Conservation (phyloP, 148 eudicot genomes). For the Camellia lanceoleosa region DNA sequence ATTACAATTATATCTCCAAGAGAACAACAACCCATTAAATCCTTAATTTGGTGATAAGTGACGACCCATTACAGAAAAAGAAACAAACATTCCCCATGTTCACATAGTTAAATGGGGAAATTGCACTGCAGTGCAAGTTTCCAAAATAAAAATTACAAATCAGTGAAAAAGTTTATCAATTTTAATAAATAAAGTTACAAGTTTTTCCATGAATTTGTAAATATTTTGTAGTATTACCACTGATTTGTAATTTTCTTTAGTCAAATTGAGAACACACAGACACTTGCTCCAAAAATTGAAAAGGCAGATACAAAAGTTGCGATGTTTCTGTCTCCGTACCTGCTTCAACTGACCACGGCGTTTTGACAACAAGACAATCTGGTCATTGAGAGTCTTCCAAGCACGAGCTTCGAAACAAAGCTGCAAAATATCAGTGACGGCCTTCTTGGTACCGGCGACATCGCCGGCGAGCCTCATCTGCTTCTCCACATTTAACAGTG, state of each 20-base stretch:
- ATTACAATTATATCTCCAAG: neutral
- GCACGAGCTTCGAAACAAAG: conserved; percentile 75
- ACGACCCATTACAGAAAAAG: too few relatives aligned
- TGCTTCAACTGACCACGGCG: conserved; percentile 94
- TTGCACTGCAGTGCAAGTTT: too few relatives aligned
- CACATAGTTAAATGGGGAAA: too few relatives aligned
- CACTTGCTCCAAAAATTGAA: neutral
- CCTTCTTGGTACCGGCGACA: conserved; percentile 65
- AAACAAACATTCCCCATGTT: too few relatives aligned
- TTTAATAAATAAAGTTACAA: too few relatives aligned
- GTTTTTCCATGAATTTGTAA: too few relatives aligned
- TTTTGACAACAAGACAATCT: conserved; percentile 78
- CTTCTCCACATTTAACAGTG: conserved; percentile 79
- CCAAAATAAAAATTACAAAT: neutral
- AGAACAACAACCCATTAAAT: neutral
- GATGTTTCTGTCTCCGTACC: conserved; percentile 28
- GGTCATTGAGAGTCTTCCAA: conserved; percentile 89
- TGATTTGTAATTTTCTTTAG: too few relatives aligned
- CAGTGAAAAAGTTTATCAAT: too few relatives aligned
- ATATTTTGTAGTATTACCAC: too few relatives aligned
- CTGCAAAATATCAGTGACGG: conserved; percentile 66
- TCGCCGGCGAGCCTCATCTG: conserved; percentile 85
- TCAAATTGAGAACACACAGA: neutral
- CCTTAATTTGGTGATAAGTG: neutral
- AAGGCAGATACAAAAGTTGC: neutral